Evolutionary conservation across 257 asterid species (phyloP), one percentile per base, ranked within the genome.

Genomic region (Oldenlandia corymbosa): DNA sequence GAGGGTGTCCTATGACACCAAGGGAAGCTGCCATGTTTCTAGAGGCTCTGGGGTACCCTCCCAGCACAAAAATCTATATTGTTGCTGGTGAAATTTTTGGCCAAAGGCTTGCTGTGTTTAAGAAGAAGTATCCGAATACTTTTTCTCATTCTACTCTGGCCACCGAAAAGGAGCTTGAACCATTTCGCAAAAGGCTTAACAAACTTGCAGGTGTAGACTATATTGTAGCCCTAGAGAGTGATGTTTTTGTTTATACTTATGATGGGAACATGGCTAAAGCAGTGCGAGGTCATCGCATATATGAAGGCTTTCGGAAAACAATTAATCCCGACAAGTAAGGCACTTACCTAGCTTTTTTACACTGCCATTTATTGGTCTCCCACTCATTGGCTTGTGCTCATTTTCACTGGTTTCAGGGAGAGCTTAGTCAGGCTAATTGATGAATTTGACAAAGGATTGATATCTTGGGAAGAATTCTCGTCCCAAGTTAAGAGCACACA

Each of bases 231-330:
- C 55, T 66, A 36, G 75, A 75, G 14, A 73, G 80, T 47, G 78
- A 75, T 36, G 78, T 75, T 30, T 75, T 79, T 68, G 61, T 70
- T 49, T 79, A 75, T 55, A 79, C 80, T 14, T 69, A 79, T 62
- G 76, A 72, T 55, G 83, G 83, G 45, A 72, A 79, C 66, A 75
- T 79, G 80, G 83, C 80, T 17, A 79, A 72, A 59, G 83, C 80
- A 8, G 78, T 79, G n/a, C 83, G 80, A 10, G 83, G 83, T 39
- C 83, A 79, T 30, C 71, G 80, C 24, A 49, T 67, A 12, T 75
- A 55, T 55, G 67, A 71, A 64, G 75, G 78, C 67, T 79, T 60
- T 30, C 49, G 75, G 68, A 79, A 75, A 54, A 71, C 83, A 6
- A 79, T 75, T 48, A 70, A 62, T 51, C 83, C 80, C 28, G 67